Evolutionary conservation across 306 rosid genomes (phyloP).

Genomic region (Vigna nakashimae): DNA sequence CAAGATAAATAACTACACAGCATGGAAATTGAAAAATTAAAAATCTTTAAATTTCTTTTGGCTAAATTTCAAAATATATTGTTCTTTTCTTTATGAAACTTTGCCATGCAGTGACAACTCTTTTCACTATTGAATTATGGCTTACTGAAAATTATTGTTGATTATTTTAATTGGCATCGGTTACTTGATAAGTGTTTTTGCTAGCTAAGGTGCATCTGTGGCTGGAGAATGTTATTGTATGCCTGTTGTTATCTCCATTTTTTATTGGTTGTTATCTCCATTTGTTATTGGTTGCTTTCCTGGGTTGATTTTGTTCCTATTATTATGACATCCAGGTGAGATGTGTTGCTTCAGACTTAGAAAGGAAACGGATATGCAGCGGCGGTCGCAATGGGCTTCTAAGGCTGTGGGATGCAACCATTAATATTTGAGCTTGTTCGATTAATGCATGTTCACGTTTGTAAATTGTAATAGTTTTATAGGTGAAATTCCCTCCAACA

Average conservation of each 20-base stretch:
- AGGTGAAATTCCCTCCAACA: conserved; percentile 30
- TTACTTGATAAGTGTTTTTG: conserved; percentile 17
- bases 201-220: conserved; percentile 4
- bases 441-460: conserved; percentile 30
- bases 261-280: conserved; percentile 24
- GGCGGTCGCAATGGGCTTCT: conserved; percentile 96
- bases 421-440: conserved; percentile 66
- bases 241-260: conserved; percentile 29
- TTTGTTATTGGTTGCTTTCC: conserved; percentile 22
- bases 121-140: background rate
- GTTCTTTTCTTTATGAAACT: conserved; percentile 10
- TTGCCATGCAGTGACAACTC: background rate
- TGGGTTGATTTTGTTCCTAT: conserved; percentile 39
- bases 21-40: conserved; percentile 25
- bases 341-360: conserved; percentile 86
- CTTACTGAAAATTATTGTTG: background rate
- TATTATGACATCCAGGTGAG: conserved; percentile 66
- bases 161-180: conserved; percentile 30
- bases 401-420: conserved; percentile 98
- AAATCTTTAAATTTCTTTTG: background rate
- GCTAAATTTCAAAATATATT: background rate
- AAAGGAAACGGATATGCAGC: conserved; percentile 97
- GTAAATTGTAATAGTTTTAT: conserved; percentile 27
- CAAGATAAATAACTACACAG: background rate
- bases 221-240: conserved; percentile 1